phyloP scores from a whole-genome alignment of 2,329 filamentous ascomycete species.

The Apiospora sp. region DNA sequence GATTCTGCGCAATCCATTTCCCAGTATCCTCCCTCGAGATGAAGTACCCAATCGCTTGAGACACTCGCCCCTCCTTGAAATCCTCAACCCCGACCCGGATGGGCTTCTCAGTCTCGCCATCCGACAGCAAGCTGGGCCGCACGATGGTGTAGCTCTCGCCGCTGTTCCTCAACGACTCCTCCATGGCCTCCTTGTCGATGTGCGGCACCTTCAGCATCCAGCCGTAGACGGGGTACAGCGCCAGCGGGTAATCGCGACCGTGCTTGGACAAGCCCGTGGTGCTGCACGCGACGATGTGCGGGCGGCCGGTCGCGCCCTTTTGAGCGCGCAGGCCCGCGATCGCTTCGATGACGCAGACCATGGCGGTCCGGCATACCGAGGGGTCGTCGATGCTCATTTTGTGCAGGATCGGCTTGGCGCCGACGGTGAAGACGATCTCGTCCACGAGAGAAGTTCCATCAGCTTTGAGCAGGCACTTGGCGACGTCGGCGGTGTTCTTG shows the following conservation, averaged over 20 bases:
- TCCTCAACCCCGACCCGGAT: constrained; percentile 53
- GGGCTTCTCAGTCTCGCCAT: constrained; percentile 37
- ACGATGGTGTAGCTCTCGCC: constrained; percentile 48
- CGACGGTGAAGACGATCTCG: constrained; percentile 57
- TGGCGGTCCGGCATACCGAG: constrained; percentile 55
- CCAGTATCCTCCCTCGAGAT: constrained; percentile 58
- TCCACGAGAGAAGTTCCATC: constrained; percentile 49
- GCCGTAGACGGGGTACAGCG: constrained; percentile 53
- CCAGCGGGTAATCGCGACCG: constrained; percentile 52
- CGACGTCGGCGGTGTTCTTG: constrained; percentile 49
- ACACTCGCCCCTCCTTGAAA: constrained; percentile 41
- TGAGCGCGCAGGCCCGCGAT: constrained; percentile 41
- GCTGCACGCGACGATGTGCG: constrained; percentile 49
- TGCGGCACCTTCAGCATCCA: constrained; percentile 51
- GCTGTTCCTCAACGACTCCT: constrained; percentile 41
- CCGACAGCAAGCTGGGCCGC: constrained; percentile 46
- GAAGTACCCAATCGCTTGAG: constrained; percentile 52
- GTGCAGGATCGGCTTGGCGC: constrained; percentile 42
- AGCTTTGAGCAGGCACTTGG: constrained; percentile 44
- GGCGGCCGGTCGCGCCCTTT: constrained; percentile 38
- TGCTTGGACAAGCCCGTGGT: constrained; percentile 51
- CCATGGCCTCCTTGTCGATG: constrained; percentile 57
- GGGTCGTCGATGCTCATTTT: constrained; percentile 53
- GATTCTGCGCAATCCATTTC: constrained; percentile 53
- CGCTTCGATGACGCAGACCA: constrained; percentile 50